Base-by-base conservation (phyloP, 805 yeast genomes). In the Candida nanaspora region DNA sequence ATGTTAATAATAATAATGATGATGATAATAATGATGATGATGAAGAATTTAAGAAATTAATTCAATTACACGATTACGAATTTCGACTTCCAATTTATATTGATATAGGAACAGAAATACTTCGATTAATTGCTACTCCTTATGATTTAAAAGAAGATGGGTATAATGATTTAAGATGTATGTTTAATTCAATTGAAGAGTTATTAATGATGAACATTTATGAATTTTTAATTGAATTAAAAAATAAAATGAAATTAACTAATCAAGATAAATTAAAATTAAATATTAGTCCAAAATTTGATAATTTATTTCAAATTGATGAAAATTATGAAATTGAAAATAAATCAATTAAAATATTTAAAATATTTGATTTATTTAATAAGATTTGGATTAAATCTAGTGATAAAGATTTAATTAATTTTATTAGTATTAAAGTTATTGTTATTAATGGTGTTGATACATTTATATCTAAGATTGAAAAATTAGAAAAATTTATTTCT, bases 91-190 rank as follows among this genome's bases (percentile, higher is more conserved):
- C 62, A 2, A 43, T 56, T 6, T 59, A 56, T 37, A 43, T 59
- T 15, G 62, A 59, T 34, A 39, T 54, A 11, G 57, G 59, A 19
- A 50, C 46, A 6, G 50, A 50, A 22, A 52, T 59, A 13, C 50
- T 48, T 41, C 57, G 56, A 38, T 37, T 59, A 13, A 45, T 50
- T 23, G 39, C 43, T 7, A 57, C 61, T 2, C 23, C 41, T 0
- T 37, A 35, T 10, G 35, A 42, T 10, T 59, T 56, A 39, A 59
- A 55, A 22, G 38, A 32, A 32, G 61, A 55, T 19, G 38, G 20
- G 6, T 32, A 32, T 19, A 16, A 20, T 40, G 37, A 27, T 21
- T 51, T 10, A 46, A 48, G 30, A 28, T 28, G n/a, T 11, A 28
- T 28, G 30, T 28, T 28, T 28, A 16, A 28, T 14, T 30, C 30